Evolutionary conservation across 2,329 filamentous ascomycete species (phyloP).

Genomic region (Incumbomyces delicatus): DNA sequence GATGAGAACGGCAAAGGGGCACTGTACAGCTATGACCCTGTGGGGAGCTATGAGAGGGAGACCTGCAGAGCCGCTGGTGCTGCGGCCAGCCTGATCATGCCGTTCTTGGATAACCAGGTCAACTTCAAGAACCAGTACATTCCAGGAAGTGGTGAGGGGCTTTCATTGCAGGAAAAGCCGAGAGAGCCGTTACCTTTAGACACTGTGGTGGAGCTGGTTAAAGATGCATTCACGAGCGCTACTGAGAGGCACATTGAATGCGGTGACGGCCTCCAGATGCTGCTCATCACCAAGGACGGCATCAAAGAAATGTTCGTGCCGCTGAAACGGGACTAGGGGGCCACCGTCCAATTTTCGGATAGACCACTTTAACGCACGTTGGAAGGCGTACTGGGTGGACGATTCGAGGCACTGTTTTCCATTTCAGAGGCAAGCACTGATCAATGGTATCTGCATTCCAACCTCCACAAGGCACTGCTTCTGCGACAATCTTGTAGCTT

Average conservation of each 20-base stretch:
- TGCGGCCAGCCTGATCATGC: conserved; percentile 91
- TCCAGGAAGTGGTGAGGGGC: conserved; percentile 72
- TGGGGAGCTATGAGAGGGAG: conserved; percentile 94
- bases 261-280: conserved; percentile 88
- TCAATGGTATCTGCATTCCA: too few species aligned
- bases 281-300: conserved; percentile 80
- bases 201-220: conserved; percentile 77
- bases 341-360: not conserved
- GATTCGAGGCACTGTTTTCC: not conserved
- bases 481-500: too few species aligned
- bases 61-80: conserved; percentile 90
- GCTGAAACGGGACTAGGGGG: conserved; percentile 74
- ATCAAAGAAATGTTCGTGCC: conserved; percentile 76
- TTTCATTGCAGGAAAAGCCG: conserved; percentile 58
- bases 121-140: conserved; percentile 99
- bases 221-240: conserved; percentile 95
- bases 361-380: not conserved
- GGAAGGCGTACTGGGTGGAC: conserved; percentile 1
- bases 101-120: conserved; percentile 98
- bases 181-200: conserved; percentile 51
- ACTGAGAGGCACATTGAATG: conserved; percentile 99
- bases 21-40: conserved; percentile 94
- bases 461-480: too few species aligned
- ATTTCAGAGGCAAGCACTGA: too few species aligned
- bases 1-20: conserved; percentile 93